These are phyloP conservation scores for Euryodendron excelsum DNA, from an alignment of 148 eudicot species.

Conservation along the genomic window DNA sequence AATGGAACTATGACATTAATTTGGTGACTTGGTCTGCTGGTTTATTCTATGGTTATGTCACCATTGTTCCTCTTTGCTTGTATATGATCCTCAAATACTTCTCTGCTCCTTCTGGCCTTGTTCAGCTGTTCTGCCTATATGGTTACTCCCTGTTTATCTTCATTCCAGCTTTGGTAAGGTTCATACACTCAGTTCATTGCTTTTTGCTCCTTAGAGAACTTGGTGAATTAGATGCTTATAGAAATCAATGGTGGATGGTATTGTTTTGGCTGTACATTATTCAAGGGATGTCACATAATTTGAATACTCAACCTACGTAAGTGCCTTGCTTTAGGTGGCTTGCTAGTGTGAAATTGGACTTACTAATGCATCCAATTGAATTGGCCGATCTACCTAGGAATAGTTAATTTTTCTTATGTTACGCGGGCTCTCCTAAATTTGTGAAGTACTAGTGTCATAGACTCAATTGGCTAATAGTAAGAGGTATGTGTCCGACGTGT, in stretches of 20 bases:
- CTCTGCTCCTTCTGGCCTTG: constrained; percentile 94
- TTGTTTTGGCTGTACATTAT: not conserved
- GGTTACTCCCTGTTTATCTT: constrained; percentile 88
- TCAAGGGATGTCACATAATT: not conserved
- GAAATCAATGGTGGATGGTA: not conserved
- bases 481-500: too few species aligned
- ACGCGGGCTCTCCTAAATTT: too few species aligned
- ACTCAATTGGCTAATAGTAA: too few species aligned
- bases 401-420: not conserved
- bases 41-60: constrained; percentile 90
- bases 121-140: constrained; percentile 86
- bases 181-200: not conserved
- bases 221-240: not conserved
- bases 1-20: constrained; percentile 88
- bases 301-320: not conserved
- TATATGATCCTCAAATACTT: constrained; percentile 87
- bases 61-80: constrained; percentile 73
- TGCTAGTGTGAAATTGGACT: not conserved
- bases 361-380: too few species aligned
- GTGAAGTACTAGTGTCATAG: too few species aligned
- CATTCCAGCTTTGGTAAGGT: constrained; percentile 88
- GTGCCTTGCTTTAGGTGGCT: not conserved
- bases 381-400: not conserved
- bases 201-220: not conserved
- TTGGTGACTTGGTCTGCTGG: constrained; percentile 97